Evolutionary conservation across 1,284 basidiomycete genomes (phyloP), one percentile per base, ranked within the genome.

Genomic region (Ustilago loliicola): DNA sequence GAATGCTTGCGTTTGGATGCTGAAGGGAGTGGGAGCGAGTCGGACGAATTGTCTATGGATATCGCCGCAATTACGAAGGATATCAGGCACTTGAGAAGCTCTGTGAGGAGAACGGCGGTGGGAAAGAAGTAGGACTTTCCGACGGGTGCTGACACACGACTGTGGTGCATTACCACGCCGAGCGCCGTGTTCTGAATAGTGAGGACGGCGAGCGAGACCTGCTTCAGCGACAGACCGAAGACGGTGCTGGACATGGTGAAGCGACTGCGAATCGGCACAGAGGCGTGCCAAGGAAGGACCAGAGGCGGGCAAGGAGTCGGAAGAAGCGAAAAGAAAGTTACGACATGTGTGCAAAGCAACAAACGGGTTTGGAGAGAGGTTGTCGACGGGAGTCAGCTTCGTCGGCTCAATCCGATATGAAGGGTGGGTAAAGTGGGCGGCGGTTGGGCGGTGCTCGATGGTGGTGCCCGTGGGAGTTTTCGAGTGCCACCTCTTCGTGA

Each of bases 91-190:
- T 98, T 98, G 79, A 97, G 89, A 34, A 98, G 90, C 88, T 98
- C 95, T 87, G 93, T 95, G 87, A 96, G 90, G 32, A 98, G 90
- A 21, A 98, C 96, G 48, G 95, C 95, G 8, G 94, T 91, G 17
- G 94, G 94, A 32, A 95, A 93, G 48, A 94, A 95, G 88, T 98
- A 98, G 3, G 91, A 89, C 63, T 90, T 89, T 67, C 91, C 91
- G 27, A 60, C 50, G 0, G 93, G 91, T 3, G 93, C 89, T 13
- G 91, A 91, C 64, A 95, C 93, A 75, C 94, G 92, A 52, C 94
- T 96, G 74, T 81, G 63, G 69, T 87, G 57, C 87, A 86, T 62
- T 67, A 87, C 87, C 79, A 79, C 62, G 27, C 59, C 54, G 21
- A 67, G 57, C 8, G 63, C 63, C 9, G 68, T 77, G 88, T 98